Conservation (phyloP, 177 flowering plant genomes). For the Vitis hybrid region DNA sequence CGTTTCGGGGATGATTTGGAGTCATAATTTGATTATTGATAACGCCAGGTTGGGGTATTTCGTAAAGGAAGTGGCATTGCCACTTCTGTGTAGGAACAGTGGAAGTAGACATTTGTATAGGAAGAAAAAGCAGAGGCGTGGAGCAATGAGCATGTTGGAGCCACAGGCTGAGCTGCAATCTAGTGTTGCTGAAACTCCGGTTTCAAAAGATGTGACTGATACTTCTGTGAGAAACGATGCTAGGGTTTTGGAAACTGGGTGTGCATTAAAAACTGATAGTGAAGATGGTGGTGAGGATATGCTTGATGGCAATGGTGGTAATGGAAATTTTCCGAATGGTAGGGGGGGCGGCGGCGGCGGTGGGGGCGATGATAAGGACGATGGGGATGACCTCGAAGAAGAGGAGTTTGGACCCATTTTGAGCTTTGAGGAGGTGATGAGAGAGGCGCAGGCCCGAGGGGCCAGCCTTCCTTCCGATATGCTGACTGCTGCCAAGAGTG, state of each 20-base stretch:
- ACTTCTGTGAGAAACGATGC: neutral
- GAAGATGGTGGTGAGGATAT: conserved; percentile 13
- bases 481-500: conserved; percentile 78
- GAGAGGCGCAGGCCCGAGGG: conserved; percentile 59
- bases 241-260: conserved; percentile 7
- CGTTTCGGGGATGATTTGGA: conserved; percentile 11
- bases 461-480: conserved; percentile 77
- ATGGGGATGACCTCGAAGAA: conserved; percentile 43
- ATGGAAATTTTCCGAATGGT: conserved; percentile 40
- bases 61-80: conserved; percentile 6
- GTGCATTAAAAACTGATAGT: conserved; percentile 1
- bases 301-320: conserved; percentile 32
- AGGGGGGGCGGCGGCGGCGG: conserved; percentile 50
- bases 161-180: conserved; percentile 12
- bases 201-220: conserved; percentile 12
- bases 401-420: conserved; percentile 76
- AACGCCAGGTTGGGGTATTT: neutral
- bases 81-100: neutral
- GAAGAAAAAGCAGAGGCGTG: conserved; percentile 3
- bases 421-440: conserved; percentile 70
- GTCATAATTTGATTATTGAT: neutral
- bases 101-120: neutral
- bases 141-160: conserved; percentile 7
- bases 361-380: conserved; percentile 35
- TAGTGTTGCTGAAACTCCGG: neutral